Conservation (phyloP, 2,329 filamentous ascomycete genomes). For the Colletotrichum cereale region DNA sequence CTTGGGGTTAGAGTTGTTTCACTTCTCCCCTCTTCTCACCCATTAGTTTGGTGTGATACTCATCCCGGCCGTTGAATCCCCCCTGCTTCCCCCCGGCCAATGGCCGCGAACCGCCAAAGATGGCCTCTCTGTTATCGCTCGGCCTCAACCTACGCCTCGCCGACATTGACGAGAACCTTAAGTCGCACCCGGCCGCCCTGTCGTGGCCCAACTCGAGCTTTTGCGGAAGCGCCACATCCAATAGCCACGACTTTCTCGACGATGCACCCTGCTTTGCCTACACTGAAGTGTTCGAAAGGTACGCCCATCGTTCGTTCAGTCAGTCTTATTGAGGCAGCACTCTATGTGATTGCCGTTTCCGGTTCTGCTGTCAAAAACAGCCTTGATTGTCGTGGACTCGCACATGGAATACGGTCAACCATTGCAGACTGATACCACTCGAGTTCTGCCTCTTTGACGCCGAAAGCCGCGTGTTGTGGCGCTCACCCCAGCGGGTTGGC, state of each 20-base stretch:
- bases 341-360: not conserved
- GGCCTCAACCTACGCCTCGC: constrained; percentile 36
- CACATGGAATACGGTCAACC: too few relatives aligned
- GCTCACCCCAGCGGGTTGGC: not conserved
- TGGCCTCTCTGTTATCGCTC: constrained; percentile 22
- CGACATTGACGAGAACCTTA: constrained; percentile 34
- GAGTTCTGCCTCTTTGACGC: not conserved
- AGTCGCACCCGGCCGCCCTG: constrained; percentile 19
- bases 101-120: constrained; percentile 9
- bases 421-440: not conserved
- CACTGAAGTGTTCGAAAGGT: constrained; percentile 44
- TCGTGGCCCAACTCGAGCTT: constrained; percentile 7
- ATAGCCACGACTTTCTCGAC: constrained; percentile 13
- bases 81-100: not conserved
- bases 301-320: constrained; percentile 4
- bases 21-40: not conserved
- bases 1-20: too few relatives aligned
- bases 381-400: not conserved
- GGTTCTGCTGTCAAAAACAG: not conserved
- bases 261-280: constrained; percentile 34
- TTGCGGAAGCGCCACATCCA: not conserved
- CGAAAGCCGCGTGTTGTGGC: not conserved
- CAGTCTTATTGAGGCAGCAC: not conserved
- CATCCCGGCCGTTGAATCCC: not conserved
- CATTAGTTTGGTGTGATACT: not conserved